These are phyloP conservation scores for Skeletonema costatum DNA, from an alignment of 108 stramenopile species.

Conservation along the genomic window DNA sequence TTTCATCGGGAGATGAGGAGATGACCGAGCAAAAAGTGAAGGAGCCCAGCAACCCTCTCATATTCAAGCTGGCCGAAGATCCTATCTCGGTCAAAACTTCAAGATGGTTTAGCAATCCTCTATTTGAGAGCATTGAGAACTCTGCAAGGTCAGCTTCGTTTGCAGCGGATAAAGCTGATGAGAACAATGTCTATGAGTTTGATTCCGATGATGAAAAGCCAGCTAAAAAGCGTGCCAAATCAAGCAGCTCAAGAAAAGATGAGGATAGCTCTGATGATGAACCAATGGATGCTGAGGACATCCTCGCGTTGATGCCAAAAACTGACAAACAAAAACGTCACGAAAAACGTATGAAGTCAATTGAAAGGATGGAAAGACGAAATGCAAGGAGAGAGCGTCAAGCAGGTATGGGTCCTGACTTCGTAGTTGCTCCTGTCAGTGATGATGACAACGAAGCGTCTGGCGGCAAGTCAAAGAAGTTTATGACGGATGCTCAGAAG, in stretches of 20 bases:
- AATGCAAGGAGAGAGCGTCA: slow-evolving; percentile 71
- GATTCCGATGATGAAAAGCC: slow-evolving; percentile 52
- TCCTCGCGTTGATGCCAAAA: slow-evolving; percentile 92
- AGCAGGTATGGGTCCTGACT: slow-evolving; percentile 74
- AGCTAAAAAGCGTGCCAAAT: slow-evolving; percentile 39
- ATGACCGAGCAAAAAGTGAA: slow-evolving; percentile 2
- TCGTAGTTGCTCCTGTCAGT: slow-evolving; percentile 70
- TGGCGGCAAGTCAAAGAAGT: slow-evolving; percentile 25
- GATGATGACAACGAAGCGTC: slow-evolving; percentile 61
- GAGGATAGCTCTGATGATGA: slow-evolving; percentile 41
- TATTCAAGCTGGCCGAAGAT: slow-evolving; percentile 76
- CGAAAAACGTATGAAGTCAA: slow-evolving; percentile 91
- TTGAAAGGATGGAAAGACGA: slow-evolving; percentile 86
- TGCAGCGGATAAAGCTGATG: slow-evolving; percentile 35
- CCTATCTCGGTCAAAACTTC: slow-evolving; percentile 81
- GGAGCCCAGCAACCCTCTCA: slow-evolving; percentile 67
- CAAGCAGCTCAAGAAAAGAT: slow-evolving; percentile 15
- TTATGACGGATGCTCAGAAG: slow-evolving; percentile 71
- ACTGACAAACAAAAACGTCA: slow-evolving; percentile 97
- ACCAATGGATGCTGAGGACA: slow-evolving; percentile 72
- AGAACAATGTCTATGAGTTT: slow-evolving; percentile 28
- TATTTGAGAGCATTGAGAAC: slow-evolving; percentile 87
- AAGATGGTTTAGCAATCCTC: slow-evolving; percentile 94
- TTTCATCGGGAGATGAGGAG: not conserved
- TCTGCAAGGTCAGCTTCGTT: slow-evolving; percentile 63